Evolutionary conservation across 345 rosid species (phyloP).

Genomic region (Adansonia digitata): DNA sequence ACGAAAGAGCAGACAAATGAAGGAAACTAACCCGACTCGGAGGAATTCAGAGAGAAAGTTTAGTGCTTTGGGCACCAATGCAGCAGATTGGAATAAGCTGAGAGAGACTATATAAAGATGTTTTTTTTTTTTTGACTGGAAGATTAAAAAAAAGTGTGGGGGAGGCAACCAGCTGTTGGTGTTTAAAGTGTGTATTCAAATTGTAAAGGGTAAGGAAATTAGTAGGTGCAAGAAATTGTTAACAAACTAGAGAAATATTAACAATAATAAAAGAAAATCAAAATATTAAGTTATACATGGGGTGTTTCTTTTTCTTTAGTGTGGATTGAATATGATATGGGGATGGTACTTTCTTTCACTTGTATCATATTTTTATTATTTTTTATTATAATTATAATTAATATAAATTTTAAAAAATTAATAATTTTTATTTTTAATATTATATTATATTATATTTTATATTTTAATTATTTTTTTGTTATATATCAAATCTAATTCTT

Average conservation of each 20-base stretch:
- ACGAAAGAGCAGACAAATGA: conserved; percentile 10
- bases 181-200: neutral
- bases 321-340: neutral
- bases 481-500: too few relatives aligned
- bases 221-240: neutral
- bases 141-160: too few relatives aligned
- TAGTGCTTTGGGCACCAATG: neutral
- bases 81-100: conserved; percentile 10
- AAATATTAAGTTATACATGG: neutral
- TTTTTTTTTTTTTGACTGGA: too few relatives aligned
- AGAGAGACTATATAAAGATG: conserved; percentile 29
- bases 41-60: conserved; percentile 23
- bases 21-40: conserved; percentile 28
- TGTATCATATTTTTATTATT: too few relatives aligned
- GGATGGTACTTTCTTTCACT: conserved; percentile 3
- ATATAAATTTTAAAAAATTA: too few relatives aligned
- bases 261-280: neutral
- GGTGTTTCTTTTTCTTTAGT: neutral
- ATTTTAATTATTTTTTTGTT: too few relatives aligned
- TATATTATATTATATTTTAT: too few relatives aligned
- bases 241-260: neutral
- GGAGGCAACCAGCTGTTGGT: conserved; percentile 5
- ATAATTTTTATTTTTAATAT: too few relatives aligned
- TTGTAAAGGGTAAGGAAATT: neutral
- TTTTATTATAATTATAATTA: too few relatives aligned